Evolutionary conservation across 2,329 filamentous ascomycete genomes (phyloP).

Genomic region (Colletotrichum horii): DNA sequence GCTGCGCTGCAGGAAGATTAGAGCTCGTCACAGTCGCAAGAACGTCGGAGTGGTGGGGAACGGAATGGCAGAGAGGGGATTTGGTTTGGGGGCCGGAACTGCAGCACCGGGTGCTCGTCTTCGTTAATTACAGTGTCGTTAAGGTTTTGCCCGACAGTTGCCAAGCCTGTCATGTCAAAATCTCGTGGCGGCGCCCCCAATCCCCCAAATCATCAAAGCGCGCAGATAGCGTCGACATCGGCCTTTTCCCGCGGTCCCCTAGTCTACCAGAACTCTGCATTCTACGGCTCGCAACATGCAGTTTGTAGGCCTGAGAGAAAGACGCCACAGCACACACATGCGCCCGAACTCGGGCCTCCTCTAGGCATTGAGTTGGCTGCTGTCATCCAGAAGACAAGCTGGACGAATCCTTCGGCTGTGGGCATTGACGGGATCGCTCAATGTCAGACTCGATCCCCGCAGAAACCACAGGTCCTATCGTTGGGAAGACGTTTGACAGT

Average conservation of each 20-base stretch:
- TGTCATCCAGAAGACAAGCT: neutral
- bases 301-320: neutral
- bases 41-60: conserved; percentile 10
- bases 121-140: neutral
- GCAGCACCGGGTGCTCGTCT: neutral
- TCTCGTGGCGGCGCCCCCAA: neutral
- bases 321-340: neutral
- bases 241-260: neutral
- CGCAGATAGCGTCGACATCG: neutral
- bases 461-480: neutral
- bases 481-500: neutral
- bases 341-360: neutral
- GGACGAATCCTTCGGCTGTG: neutral
- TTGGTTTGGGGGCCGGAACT: neutral
- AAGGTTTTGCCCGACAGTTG: conserved; percentile 6
- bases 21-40: neutral
- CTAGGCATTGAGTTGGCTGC: neutral
- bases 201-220: neutral
- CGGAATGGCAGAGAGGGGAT: neutral
- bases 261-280: neutral
- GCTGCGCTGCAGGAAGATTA: neutral
- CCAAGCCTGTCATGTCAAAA: conserved; percentile 12
- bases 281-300: neutral
- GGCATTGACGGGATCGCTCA: neutral
- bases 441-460: neutral